Evolutionary conservation across 345 rosid genomes (phyloP).

Genomic region (Eucalyptus curtisii): DNA sequence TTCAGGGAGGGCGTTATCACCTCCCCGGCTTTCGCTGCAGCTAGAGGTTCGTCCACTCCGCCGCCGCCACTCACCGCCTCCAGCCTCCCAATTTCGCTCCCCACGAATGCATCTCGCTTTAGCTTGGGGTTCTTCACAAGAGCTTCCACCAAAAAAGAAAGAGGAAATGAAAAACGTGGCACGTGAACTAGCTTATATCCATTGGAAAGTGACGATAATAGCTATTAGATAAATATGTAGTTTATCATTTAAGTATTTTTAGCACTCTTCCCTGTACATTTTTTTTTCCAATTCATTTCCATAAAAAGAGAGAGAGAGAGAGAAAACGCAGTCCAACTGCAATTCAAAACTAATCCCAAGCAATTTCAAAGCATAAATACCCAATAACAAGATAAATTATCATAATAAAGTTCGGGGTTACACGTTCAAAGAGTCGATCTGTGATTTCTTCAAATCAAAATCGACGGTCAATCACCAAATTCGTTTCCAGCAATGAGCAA

Average conservation of each 20-base stretch:
- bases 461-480: too few species aligned
- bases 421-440: too few species aligned
- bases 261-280: accelerated
- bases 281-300: too few species aligned
- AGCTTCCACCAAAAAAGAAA: too few species aligned
- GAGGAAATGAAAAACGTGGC: too few species aligned
- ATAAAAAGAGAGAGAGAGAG: too few species aligned
- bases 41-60: background rate
- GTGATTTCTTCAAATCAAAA: too few species aligned
- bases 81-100: background rate
- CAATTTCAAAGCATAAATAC: too few species aligned
- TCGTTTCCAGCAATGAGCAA: accelerated
- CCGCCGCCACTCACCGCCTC: accelerated
- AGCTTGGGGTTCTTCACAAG: background rate
- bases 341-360: accelerated
- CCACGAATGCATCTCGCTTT: background rate
- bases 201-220: background rate
- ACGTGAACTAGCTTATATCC: background rate
- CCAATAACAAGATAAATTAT: too few species aligned
- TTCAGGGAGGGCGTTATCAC: slow-evolving; percentile 15
- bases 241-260: too few species aligned
- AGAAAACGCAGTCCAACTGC: accelerated
- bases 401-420: too few species aligned
- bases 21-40: background rate
- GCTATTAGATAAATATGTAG: too few species aligned